phyloP scores from a whole-genome alignment of 2,329 filamentous ascomycete species.

The Knoxdaviesia proteae region DNA sequence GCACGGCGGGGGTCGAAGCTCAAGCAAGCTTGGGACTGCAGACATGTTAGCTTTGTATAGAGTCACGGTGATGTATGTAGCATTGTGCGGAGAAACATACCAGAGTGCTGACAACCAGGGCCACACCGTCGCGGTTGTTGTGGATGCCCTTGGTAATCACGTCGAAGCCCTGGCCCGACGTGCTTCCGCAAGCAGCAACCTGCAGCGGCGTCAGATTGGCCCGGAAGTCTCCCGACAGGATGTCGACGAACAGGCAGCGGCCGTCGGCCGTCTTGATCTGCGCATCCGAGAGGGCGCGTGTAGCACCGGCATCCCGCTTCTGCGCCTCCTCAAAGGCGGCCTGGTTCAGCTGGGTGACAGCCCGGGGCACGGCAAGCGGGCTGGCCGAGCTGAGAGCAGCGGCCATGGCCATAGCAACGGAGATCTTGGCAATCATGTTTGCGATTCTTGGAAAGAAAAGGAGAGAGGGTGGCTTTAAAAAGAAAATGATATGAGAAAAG shows the following conservation, averaged over 20 bases:
- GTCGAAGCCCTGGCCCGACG: slow-evolving; percentile 23
- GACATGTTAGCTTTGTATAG: neutral
- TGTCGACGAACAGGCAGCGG: slow-evolving; percentile 23
- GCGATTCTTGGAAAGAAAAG: neutral
- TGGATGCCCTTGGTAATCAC: slow-evolving; percentile 28
- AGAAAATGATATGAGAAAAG: neutral
- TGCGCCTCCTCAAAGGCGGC: slow-evolving; percentile 23
- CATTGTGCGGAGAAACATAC: slow-evolving; percentile 9
- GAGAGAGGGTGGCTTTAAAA: neutral
- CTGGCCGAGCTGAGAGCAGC: slow-evolving; percentile 9
- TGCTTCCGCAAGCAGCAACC: slow-evolving; percentile 19
- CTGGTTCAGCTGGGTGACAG: slow-evolving; percentile 20
- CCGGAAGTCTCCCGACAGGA: slow-evolving; percentile 24
- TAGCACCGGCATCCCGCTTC: slow-evolving; percentile 20
- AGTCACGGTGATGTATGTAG: neutral
- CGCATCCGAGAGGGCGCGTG: slow-evolving; percentile 20
- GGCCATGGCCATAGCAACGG: slow-evolving; percentile 5
- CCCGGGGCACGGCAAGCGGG: slow-evolving; percentile 12
- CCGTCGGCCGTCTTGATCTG: slow-evolving; percentile 23
- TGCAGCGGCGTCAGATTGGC: slow-evolving; percentile 25
- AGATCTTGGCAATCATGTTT: neutral
- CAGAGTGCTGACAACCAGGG: slow-evolving; percentile 32
- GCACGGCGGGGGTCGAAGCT: slow-evolving; percentile 33
- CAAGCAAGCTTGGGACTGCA: slow-evolving; percentile 27
- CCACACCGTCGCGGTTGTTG: slow-evolving; percentile 22